phyloP scores from a whole-genome alignment of 2,329 filamentous ascomycete species.

The Ambrosiella beaveri region DNA sequence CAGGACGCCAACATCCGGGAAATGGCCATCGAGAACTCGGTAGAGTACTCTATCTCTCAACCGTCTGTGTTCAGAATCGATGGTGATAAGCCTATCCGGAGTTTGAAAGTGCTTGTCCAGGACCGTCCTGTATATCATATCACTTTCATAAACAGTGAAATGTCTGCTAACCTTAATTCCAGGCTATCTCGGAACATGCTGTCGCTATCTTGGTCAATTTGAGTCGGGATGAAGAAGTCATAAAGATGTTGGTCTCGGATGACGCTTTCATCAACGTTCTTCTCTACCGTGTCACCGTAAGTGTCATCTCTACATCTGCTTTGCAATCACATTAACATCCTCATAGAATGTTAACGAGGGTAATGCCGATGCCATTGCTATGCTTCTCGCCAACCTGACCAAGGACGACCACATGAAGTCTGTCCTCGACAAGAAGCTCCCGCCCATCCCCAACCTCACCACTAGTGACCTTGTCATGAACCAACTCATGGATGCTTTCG shows the following conservation, averaged over 20 bases:
- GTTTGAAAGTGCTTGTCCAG: conserved; percentile 70
- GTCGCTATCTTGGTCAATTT: conserved; percentile 81
- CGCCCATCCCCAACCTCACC: conserved; percentile 50
- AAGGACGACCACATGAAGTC: conserved; percentile 61
- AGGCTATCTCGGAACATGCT: conserved; percentile 87
- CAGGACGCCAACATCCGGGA: conserved; percentile 81
- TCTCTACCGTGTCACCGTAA: conserved; percentile 55
- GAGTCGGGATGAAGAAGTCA: conserved; percentile 56
- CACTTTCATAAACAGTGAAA: background rate
- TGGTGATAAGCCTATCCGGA: conserved; percentile 60
- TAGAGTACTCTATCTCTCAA: conserved; percentile 61
- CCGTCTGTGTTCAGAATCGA: conserved; percentile 71
- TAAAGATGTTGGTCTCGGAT: conserved; percentile 57
- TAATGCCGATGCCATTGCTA: conserved; percentile 70
- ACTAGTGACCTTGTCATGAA: conserved; percentile 63
- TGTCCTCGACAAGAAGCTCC: conserved; percentile 50
- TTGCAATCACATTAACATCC: background rate
- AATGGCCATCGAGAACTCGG: conserved; percentile 68
- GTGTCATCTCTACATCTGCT: conserved; percentile 18
- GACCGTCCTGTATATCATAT: conserved; percentile 53
- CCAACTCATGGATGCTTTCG: conserved; percentile 88
- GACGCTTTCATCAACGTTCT: conserved; percentile 64
- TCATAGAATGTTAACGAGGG: conserved; percentile 51
- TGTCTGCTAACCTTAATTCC: conserved; percentile 8
- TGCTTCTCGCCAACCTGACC: conserved; percentile 82